Percentiles rank a stretch among this genome's conserved stretches.
These are phyloP conservation scores for Phialophora tarda DNA, from an alignment of 2,329 filamentous ascomycete genomes.

Conservation along the genomic window DNA sequence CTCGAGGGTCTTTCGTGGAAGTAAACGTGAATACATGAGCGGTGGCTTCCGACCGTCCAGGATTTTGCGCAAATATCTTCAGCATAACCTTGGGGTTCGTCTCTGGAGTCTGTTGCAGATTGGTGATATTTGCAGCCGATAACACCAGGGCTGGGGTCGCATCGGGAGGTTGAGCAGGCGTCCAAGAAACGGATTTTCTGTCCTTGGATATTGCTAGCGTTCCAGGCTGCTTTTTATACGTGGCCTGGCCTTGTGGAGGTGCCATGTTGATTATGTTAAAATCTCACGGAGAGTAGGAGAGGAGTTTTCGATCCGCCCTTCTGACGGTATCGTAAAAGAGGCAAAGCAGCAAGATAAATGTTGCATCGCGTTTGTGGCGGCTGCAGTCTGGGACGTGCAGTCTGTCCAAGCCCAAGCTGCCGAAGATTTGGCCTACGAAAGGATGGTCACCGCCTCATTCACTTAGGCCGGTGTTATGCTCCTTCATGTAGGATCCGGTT, in stretches of 20 bases:
- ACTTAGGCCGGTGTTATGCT: background rate
- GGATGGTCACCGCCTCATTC: background rate
- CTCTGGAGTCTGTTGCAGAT: constrained; percentile 93
- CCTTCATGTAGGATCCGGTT: background rate
- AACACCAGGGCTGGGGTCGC: constrained; percentile 72
- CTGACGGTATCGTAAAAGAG: constrained; percentile 24
- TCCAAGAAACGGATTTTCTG: constrained; percentile 79
- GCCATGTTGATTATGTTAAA: constrained; percentile 53
- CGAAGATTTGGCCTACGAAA: background rate
- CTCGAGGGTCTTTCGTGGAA: constrained; percentile 72
- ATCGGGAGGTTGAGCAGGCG: constrained; percentile 66
- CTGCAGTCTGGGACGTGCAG: background rate
- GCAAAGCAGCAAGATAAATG: background rate
- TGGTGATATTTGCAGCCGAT: constrained; percentile 76
- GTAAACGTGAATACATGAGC: constrained; percentile 91
- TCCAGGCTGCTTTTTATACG: constrained; percentile 97
- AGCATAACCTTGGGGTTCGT: constrained; percentile 89
- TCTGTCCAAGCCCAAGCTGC: background rate
- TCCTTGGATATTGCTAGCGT: constrained; percentile 76
- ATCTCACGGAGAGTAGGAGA: background rate
- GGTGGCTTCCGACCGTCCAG: constrained; percentile 64
- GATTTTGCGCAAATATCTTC: constrained; percentile 80
- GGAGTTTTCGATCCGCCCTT: constrained; percentile 13
- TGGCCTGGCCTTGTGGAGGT: constrained; percentile 67
- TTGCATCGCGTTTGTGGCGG: constrained; percentile 25